Base-by-base conservation (phyloP, 2,329 filamentous ascomycete species). In the Calonectria crousiana region DNA sequence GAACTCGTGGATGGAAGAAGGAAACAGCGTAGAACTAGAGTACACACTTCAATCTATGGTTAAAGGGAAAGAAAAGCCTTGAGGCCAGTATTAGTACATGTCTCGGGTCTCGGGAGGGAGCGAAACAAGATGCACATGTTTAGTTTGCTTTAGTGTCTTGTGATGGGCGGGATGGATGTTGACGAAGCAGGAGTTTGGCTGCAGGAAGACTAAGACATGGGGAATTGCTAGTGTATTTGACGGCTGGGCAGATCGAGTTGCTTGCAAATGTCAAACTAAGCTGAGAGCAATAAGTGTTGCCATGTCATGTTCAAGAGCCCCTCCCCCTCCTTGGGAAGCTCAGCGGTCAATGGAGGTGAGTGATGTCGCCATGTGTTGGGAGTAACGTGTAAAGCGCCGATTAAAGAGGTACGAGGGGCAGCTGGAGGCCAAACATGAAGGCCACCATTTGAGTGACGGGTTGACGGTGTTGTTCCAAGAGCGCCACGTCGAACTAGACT, bases 51-150 rank as follows among this genome's bases (percentile, higher is more conserved):
- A 65, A 49, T 76, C 79, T 49, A 74, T 62, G 69, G 80, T 69
- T 9, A 83, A 82, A 68, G 82, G 81, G 16, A 83, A 83, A 74
- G 67, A 71, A 20, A 77, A 49, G 58, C 71, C 52, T 18, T 77
- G 75, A 75, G 49, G 51, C 64, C n/a, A 62, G 53, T 34, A 30
- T 49, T 51, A 30, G 32, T n/a, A 60, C 64, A 60, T 67, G 60
- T 76, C 72, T 75, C 56, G 72, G 72, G 52, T 76, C 73, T 75
- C 56, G 72, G 72, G 52, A 38, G 34, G 47, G 60, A 60, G 69
- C 72, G 53, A 56, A 60, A 66, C 20, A 28, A 52, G 34, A 44
- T 72, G 51, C 69, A 68, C 49, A 60, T 62, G 74, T 36, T 58
- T 18, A 28, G 49, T 32, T 26, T 34, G 44, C n/a, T 41, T 38